Percentiles rank a stretch among this genome's conserved stretches.
phyloP scores from a whole-genome alignment of 305 asterid species.

The Fraxinus greggii region DNA sequence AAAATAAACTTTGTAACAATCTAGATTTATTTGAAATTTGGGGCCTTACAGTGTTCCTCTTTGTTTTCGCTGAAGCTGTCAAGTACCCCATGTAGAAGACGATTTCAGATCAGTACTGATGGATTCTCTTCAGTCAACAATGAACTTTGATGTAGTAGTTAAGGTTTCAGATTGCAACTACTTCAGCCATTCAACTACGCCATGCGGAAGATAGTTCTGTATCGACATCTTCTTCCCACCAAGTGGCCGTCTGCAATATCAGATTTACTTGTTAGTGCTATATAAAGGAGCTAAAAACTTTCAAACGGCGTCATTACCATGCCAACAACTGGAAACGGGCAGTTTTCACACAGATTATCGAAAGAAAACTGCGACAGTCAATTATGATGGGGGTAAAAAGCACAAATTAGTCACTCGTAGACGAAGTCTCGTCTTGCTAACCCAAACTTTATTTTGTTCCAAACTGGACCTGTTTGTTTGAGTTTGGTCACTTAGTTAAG shows the following conservation, averaged over 20 bases:
- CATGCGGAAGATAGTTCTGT: slow-evolving; percentile 76
- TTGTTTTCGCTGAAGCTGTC: not conserved
- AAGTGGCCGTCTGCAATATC: slow-evolving; percentile 67
- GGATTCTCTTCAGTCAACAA: not conserved
- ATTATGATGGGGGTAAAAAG: not conserved
- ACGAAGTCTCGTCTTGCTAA: not conserved
- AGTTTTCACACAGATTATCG: not conserved
- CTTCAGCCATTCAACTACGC: slow-evolving; percentile 62
- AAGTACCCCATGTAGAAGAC: not conserved
- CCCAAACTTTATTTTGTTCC: not conserved
- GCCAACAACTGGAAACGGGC: not conserved
- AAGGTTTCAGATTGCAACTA: not conserved
- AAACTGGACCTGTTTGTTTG: not conserved
- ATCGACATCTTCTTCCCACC: slow-evolving; percentile 96
- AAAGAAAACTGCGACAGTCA: slow-evolving; percentile 10
- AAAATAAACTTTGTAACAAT: not conserved
- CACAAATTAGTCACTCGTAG: not conserved
- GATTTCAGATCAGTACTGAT: not conserved
- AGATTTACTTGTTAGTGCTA: slow-evolving; percentile 20
- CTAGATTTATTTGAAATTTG: not conserved
- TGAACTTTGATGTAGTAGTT: not conserved
- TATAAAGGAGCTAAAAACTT: not conserved
- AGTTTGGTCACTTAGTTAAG: not conserved
- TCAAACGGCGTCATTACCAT: not conserved
- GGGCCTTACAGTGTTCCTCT: not conserved